Evolutionary conservation across 352 stramenopile genomes (phyloP), one percentile per base, ranked within the genome.

Genomic region (Phytopythium chamaehyphon): DNA sequence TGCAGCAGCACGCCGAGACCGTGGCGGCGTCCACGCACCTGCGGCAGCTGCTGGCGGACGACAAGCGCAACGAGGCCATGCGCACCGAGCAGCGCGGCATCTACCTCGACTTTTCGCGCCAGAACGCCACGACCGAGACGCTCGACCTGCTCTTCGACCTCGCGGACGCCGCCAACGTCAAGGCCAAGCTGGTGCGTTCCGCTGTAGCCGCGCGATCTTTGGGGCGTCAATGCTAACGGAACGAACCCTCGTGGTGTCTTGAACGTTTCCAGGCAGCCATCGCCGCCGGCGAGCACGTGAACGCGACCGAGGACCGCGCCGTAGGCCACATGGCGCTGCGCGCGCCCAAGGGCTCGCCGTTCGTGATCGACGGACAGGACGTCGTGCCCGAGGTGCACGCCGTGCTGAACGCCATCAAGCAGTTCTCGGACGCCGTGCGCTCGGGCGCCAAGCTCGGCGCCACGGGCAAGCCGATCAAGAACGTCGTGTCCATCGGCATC

Each of bases 291-390:
- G 85, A 90, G 57, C 83, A 97, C 45, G 96, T 99, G 35, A 99
- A 99, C 69, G 79, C 69, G 19, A 99, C 97, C 1, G 97, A 99
- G 73, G 82, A 96, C 59, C 83, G 96, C 51, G 89, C 95, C 0
- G 97, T 98, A 15, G 81, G 98, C 61, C 97, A 99, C 81, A 96
- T 98, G 64, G 89, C 96, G 6, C 74, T 99, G 51, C 83, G 97
- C 22, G 91, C 94, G 60, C 93, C 59, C 48, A 85, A 71, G 43
- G 76, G 66, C 47, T 70, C 94, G 57, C 60, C 78, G 62, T 73
- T 98, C 35, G 47, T 94, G 18, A 90, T 99, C 3, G 96, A 99
- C 67, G 96, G 94, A 39, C 82, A 90, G 56, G 90, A 99, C 74
- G 93, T 98, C 19, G 93, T 98, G 59, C 73, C 91, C 15, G 92